Base-by-base conservation (phyloP, 495 filamentous ascomycete species). In the Tuber indicum region DNA sequence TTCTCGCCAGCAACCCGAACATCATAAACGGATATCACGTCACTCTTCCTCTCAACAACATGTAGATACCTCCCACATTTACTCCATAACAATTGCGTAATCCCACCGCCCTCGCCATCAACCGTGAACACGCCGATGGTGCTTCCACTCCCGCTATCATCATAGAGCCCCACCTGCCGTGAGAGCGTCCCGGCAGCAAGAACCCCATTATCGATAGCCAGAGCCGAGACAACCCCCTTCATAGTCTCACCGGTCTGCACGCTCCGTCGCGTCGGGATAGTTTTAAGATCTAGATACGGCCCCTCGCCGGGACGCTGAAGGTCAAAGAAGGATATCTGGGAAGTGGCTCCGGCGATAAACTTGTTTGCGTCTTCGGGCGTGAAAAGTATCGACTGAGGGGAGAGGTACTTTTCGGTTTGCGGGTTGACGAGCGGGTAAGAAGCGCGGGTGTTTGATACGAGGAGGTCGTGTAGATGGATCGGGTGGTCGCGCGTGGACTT, bases 121-220 rank as follows among this genome's bases (percentile, higher is more conserved):
- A 87, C 76, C 8, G 84, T 83, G 39, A 89, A 97, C 3, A 90
- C 90, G 0, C 92, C 90, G 21, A 94, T 86, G 70, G 88, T 87
- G 17, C 90, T 88, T 0, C 91, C 93, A 5, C 87, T 84, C 2
- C 92, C 90, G 72, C 89, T 87, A 3, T 88, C 84, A 77, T 90
- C 93, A 82, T 97, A 97, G 5, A 98, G 84, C 0, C 91, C 93
- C 49, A 98, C 81, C 78, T 90, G 88, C 21, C 95, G 84, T 9
- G 90, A 91, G 84, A 92, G 92, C 2, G 94, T 97, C 1, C 94
- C 96, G 0, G 93, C 94, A 3, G 93, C 94, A 4, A 98, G 85
- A 3, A 97, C 86, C 4, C 82, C 82, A 17, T 71, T 80, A 8
- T 72, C 73, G 14, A 83, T 74, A 9, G 83, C 83, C 58, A 99